phyloP scores from a whole-genome alignment of 2,329 filamentous ascomycete genomes.

The Exophiala viscosa region DNA sequence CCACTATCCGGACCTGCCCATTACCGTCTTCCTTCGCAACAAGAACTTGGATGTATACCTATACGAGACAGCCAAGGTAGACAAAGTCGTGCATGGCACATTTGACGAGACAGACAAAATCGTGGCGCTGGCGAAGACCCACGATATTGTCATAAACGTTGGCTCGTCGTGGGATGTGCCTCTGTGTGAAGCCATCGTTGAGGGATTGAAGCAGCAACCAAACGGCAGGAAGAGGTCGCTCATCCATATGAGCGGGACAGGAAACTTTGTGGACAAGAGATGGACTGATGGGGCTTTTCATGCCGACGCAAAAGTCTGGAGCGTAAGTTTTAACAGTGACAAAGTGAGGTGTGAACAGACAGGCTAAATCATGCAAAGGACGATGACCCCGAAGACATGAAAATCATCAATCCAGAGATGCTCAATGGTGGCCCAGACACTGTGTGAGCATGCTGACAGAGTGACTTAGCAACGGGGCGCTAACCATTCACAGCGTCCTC shows the following conservation, averaged over 20 bases:
- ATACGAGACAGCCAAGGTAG: slow-evolving; percentile 9
- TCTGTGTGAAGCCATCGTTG: slow-evolving; percentile 13
- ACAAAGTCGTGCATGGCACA: slow-evolving; percentile 14
- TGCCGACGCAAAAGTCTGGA: slow-evolving; percentile 5
- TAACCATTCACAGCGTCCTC: slow-evolving; percentile 3
- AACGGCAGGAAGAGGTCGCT: slow-evolving; percentile 10
- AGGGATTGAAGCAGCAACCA: slow-evolving; percentile 11
- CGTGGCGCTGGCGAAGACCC: slow-evolving; percentile 4
- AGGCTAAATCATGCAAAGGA: not conserved
- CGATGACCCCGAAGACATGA: slow-evolving; percentile 13
- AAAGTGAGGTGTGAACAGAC: no score
- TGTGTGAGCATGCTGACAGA: slow-evolving; percentile 2
- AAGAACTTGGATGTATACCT: slow-evolving; percentile 8
- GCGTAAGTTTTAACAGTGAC: not conserved
- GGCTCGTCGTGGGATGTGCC: slow-evolving; percentile 13
- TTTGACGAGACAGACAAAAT: slow-evolving; percentile 16
- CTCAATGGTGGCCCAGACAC: slow-evolving; percentile 17
- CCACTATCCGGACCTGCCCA: slow-evolving; percentile 3
- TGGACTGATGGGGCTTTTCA: slow-evolving; percentile 10
- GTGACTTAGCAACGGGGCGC: not conserved
- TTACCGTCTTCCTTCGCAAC: slow-evolving; percentile 13
- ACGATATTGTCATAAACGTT: slow-evolving; percentile 16
- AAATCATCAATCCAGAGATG: slow-evolving; percentile 13
- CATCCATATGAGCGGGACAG: slow-evolving; percentile 13
- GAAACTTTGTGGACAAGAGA: slow-evolving; percentile 12